Evolutionary conservation across 345 rosid genomes (phyloP).

Genomic region (Lepidium didymum): DNA sequence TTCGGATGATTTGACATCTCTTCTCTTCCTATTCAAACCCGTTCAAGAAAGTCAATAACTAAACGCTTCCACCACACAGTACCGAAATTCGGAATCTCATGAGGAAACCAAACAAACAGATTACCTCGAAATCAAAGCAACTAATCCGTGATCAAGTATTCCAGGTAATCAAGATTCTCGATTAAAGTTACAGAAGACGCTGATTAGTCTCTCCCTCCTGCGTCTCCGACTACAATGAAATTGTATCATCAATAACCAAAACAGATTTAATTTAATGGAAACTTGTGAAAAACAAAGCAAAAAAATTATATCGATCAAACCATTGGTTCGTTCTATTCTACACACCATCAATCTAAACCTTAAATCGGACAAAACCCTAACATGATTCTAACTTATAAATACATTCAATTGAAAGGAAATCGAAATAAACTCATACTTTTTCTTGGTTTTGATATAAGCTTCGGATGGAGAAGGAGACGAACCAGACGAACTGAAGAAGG

Average conservation of each 20-base stretch:
- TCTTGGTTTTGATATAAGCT: background rate
- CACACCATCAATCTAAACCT: background rate
- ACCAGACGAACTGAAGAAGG: background rate
- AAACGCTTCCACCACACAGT: background rate
- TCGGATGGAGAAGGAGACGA: background rate
- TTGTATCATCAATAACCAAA: background rate
- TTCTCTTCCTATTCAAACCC: background rate
- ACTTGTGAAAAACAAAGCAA: background rate
- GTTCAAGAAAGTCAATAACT: background rate
- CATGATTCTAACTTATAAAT: background rate
- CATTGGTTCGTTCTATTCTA: background rate
- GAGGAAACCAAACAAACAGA: background rate
- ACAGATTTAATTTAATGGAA: background rate
- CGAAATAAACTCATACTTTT: background rate
- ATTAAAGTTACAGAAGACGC: background rate
- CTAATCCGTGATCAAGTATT: background rate
- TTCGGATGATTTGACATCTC: conserved; percentile 40
- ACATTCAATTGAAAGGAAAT: background rate
- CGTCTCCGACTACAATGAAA: background rate
- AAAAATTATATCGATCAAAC: background rate
- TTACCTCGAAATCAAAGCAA: background rate
- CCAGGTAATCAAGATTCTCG: background rate
- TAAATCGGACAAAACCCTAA: background rate
- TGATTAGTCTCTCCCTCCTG: background rate
- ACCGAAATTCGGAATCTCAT: background rate